A percentile compares a stretch with the other conserved stretches of the same genome.
Evolutionary conservation across 176 grass and related monocot species (phyloP).

Genomic region (Zoysia japonica): DNA sequence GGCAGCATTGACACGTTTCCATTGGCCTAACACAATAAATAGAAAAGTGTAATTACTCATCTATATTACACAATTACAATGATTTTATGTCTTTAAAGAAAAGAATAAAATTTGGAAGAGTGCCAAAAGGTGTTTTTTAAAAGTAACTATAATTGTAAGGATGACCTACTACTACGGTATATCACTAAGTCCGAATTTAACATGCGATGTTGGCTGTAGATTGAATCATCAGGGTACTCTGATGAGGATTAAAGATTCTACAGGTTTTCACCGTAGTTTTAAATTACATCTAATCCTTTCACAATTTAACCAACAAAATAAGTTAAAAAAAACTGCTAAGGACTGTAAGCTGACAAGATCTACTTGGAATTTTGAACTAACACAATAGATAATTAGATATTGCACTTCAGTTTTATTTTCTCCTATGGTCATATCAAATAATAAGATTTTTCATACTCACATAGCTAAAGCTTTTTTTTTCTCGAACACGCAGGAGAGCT

Average conservation of each 20-base stretch:
- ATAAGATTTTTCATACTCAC: constrained; percentile 17
- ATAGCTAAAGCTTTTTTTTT: constrained; percentile 9
- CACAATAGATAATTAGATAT: no score
- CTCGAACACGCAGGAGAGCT: no score
- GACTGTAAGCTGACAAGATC: background rate
- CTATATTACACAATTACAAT: constrained; percentile 12
- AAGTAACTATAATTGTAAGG: background rate
- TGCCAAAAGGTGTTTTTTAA: background rate
- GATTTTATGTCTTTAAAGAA: background rate
- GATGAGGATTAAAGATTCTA: constrained; percentile 16
- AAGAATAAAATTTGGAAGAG: background rate
- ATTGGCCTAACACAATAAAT: constrained; percentile 66
- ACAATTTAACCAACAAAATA: background rate
- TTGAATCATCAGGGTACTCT: constrained; percentile 12
- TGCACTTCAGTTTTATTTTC: background rate
- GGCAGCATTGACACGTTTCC: constrained; percentile 66
- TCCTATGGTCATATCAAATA: constrained; percentile 2
- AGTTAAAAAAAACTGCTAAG: background rate
- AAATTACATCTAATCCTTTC: constrained; percentile 20
- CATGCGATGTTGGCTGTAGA: background rate
- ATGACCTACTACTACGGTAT: background rate
- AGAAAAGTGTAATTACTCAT: constrained; percentile 29
- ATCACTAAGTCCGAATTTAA: constrained; percentile 24
- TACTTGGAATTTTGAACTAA: constrained; percentile 23
- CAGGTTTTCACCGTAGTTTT: background rate